Conservation (phyloP, 1,284 basidiomycete species). For the Bondarzewia mesenterica region DNA sequence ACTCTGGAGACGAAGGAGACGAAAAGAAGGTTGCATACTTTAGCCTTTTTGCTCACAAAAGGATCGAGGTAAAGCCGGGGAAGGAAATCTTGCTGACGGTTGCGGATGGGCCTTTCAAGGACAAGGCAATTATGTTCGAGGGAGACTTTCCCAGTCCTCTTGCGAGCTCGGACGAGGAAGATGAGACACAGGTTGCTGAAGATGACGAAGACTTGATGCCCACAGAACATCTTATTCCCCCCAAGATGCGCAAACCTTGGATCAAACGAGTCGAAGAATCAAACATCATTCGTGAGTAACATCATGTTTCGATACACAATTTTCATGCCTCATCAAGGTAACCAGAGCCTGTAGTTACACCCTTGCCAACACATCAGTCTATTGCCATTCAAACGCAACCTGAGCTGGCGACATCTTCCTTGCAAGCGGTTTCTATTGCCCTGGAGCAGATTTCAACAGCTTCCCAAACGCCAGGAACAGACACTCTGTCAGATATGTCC, state of each 20-base stretch:
- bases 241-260: conserved; percentile 53
- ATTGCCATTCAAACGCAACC: conserved; percentile 28
- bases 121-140: conserved; percentile 47
- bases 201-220: conserved; percentile 15
- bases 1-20: conserved; percentile 32
- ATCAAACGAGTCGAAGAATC: conserved; percentile 34
- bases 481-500: background rate
- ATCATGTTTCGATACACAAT: background rate
- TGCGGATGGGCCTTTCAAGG: conserved; percentile 42
- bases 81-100: conserved; percentile 57
- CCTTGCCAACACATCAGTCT: conserved; percentile 7
- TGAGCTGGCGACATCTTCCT: conserved; percentile 16
- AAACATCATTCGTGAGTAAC: conserved; percentile 28
- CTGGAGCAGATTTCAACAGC: background rate
- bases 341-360: conserved; percentile 1
- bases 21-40: conserved; percentile 36
- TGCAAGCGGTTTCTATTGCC: conserved; percentile 8
- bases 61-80: conserved; percentile 57
- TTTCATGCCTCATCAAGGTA: background rate
- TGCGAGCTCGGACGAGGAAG: conserved; percentile 32
- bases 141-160: conserved; percentile 31
- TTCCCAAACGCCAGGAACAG: background rate
- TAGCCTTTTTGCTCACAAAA: conserved; percentile 54
- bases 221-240: conserved; percentile 28
- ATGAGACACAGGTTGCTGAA: conserved; percentile 18